phyloP scores from a whole-genome alignment of 768 basidiomycete species.

The Baorangia bicolor region DNA sequence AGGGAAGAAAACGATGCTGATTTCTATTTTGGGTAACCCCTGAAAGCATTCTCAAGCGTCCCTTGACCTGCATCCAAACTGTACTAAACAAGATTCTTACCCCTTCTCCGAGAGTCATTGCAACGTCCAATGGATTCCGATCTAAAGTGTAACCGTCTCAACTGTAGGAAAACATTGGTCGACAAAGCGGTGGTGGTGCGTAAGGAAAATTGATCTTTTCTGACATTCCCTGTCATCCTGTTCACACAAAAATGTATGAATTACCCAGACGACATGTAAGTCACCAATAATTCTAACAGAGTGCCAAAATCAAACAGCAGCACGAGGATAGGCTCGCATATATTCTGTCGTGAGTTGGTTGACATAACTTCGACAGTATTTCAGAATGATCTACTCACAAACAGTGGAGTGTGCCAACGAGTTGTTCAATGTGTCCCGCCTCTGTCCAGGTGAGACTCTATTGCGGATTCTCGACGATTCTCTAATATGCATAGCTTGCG shows the following conservation, averaged over 20 bases:
- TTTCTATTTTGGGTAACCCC: conserved; percentile 16
- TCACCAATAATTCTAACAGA: not conserved
- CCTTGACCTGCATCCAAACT: not conserved
- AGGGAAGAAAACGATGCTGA: too few relatives aligned
- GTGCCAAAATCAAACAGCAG: not conserved
- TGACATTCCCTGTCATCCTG: not conserved
- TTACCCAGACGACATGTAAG: conserved; percentile 55
- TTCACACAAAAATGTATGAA: conserved; percentile 15
- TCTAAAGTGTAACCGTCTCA: conserved; percentile 76
- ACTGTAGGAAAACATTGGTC: conserved; percentile 61
- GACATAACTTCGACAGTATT: not conserved
- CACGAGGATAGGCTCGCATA: conserved; percentile 66
- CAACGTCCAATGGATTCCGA: conserved; percentile 62
- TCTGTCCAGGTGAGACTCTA: conserved; percentile 66
- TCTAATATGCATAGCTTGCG: conserved; percentile 58
- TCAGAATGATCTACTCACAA: not conserved
- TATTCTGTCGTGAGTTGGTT: conserved; percentile 65
- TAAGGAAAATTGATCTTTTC: conserved; percentile 12
- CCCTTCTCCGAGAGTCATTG: not conserved
- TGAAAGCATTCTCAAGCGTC: not conserved
- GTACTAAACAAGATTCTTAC: not conserved
- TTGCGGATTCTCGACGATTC: not conserved
- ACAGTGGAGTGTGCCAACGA: conserved; percentile 85
- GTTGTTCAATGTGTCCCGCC: conserved; percentile 69
- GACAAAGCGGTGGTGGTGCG: conserved; percentile 88